phyloP scores from a whole-genome alignment of 345 rosid species.

The Gossypium rotundifolium region DNA sequence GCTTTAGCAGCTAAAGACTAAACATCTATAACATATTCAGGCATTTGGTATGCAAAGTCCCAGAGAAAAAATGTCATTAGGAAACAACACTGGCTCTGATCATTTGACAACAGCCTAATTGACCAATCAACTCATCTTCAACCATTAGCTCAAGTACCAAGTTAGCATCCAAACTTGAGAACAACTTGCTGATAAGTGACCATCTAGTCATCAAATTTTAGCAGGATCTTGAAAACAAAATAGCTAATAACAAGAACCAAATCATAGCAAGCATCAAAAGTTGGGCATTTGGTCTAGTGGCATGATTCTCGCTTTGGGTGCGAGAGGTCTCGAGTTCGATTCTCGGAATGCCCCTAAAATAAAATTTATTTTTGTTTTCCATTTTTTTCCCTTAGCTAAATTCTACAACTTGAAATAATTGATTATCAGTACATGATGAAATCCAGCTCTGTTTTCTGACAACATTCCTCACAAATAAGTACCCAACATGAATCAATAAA shows the following conservation, averaged over 20 bases:
- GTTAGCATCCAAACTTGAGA: neutral
- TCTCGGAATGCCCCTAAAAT: constrained; percentile 19
- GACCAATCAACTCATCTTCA: neutral
- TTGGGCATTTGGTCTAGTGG: constrained; percentile 78
- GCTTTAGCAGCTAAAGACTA: neutral
- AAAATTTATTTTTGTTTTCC: neutral
- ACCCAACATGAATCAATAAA: neutral
- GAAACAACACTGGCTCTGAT: neutral
- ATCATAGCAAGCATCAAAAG: neutral
- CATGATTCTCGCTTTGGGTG: constrained; percentile 68
- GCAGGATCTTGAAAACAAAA: neutral
- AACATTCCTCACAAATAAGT: neutral
- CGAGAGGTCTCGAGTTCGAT: constrained; percentile 42
- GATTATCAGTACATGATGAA: neutral
- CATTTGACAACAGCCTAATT: neutral
- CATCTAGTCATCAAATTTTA: neutral
- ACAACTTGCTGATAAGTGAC: neutral
- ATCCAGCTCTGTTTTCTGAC: neutral
- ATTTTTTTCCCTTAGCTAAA: neutral
- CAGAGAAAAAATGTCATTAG: neutral
- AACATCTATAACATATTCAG: neutral
- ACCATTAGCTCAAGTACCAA: neutral
- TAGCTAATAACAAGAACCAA: neutral
- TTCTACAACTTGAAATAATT: neutral
- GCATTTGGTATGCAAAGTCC: neutral